These are phyloP conservation scores for Odontarrhena argentea DNA, from an alignment of 345 rosid genomes.

Conservation along the genomic window DNA sequence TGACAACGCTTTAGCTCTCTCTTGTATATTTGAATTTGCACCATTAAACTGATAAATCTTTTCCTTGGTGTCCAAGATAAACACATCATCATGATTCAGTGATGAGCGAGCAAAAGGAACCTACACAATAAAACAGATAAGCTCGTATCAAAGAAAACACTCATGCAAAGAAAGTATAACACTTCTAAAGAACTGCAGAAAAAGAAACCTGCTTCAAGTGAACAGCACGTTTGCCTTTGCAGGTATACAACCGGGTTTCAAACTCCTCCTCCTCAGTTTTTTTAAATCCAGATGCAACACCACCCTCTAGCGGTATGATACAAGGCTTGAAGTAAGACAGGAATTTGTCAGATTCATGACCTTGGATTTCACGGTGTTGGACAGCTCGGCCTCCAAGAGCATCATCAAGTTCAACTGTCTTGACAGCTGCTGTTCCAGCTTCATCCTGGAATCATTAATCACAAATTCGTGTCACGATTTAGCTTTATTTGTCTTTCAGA, in stretches of 20 bases:
- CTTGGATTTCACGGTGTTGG: slow-evolving; percentile 95
- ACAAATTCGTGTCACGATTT: slow-evolving; percentile 28
- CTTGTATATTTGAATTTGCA: slow-evolving; percentile 95
- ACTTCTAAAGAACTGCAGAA: slow-evolving; percentile 22
- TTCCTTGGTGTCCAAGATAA: slow-evolving; percentile 76
- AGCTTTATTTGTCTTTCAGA: slow-evolving; percentile 9
- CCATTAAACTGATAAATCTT: slow-evolving; percentile 99
- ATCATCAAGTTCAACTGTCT: slow-evolving; percentile 95
- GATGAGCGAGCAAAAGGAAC: slow-evolving; percentile 95
- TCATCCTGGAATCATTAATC: slow-evolving; percentile 67
- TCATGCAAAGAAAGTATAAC: slow-evolving; percentile 15
- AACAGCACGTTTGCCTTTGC: slow-evolving; percentile 88
- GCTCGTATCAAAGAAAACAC: slow-evolving; percentile 30
- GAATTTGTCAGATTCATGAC: slow-evolving; percentile 96
- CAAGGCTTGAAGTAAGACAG: slow-evolving; percentile 98
- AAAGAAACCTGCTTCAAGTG: slow-evolving; percentile 87
- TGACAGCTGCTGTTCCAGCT: slow-evolving; percentile 98
- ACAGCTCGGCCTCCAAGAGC: slow-evolving; percentile 98
- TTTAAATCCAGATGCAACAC: slow-evolving; percentile 94
- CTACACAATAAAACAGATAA: slow-evolving; percentile 49
- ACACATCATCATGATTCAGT: slow-evolving; percentile 96
- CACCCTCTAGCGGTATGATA: slow-evolving; percentile 93
- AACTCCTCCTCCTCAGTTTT: slow-evolving; percentile 81
- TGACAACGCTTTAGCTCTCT: slow-evolving; percentile 96
- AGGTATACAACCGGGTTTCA: slow-evolving; percentile 83